phyloP scores from a whole-genome alignment of 768 basidiomycete species.

The Amanita exitialis region DNA sequence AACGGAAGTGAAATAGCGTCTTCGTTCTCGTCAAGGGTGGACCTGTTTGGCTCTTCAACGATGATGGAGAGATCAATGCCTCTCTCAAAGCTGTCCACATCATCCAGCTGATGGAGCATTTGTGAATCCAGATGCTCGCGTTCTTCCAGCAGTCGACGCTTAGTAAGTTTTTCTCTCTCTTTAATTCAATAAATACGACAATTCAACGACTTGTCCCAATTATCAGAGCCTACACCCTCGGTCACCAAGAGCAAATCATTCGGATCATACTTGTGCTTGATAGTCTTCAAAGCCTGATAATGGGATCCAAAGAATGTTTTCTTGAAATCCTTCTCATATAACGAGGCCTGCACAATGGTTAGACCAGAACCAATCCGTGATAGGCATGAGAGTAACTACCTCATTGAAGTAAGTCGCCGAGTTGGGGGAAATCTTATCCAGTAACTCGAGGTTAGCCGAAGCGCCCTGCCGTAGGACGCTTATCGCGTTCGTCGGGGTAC shows the following conservation, averaged over 20 bases:
- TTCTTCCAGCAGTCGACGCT: slow-evolving; percentile 4
- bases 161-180: slow-evolving; percentile 12
- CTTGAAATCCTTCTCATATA: slow-evolving; percentile 29
- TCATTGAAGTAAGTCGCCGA: slow-evolving; percentile 41
- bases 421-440: slow-evolving; percentile 20
- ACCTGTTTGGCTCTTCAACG: slow-evolving; percentile 6
- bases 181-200: background rate
- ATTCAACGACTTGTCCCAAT: slow-evolving; percentile 29
- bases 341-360: slow-evolving; percentile 24
- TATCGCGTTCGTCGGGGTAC: background rate
- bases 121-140: slow-evolving; percentile 7
- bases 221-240: slow-evolving; percentile 39
- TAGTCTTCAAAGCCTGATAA: slow-evolving; percentile 24
- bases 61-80: slow-evolving; percentile 4
- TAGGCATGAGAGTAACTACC: slow-evolving; percentile 16
- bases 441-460: slow-evolving; percentile 12
- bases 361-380: background rate
- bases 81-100: background rate
- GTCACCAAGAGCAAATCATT: slow-evolving; percentile 32
- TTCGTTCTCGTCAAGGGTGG: background rate
- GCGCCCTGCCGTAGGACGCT: slow-evolving; percentile 6
- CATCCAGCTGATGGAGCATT: background rate
- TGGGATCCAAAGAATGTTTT: slow-evolving; percentile 37
- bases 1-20: too few relatives aligned
- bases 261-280: slow-evolving; percentile 39